Base-by-base conservation (phyloP, 2,329 filamentous ascomycete species). In the Lasiodiplodia theobromae region DNA sequence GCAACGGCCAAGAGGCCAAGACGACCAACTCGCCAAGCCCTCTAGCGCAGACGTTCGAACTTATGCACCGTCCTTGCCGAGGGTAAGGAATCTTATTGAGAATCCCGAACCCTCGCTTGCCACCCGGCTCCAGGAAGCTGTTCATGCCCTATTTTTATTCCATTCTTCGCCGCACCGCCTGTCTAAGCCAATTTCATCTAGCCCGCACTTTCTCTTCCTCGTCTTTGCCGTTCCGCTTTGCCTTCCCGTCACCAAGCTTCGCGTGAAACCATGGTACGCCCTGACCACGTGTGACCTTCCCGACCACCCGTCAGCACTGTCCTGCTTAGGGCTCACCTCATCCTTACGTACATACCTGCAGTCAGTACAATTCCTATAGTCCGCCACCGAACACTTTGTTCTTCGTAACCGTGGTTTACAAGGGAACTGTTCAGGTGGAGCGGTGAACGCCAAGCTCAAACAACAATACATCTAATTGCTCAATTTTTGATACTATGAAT, bases 31-130 rank as follows among this genome's bases (percentile, higher is more conserved):
- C 38, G 64, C 64, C 64, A 67, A 67, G 64, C 37, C 37, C 34
- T 34, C 64, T 67, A 67, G 64, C 64, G 64, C 31, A 67, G 64
- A 67, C 64, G 64, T 57, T 58, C 16, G 53, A 67, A 67, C 37
- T 67, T 67, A 67, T 67, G 64, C 64, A 67, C 8, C 52, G 11
- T n/a, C 34, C 25, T 52, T 37, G 10, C 21, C 31, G 53, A 14
- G 62, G 62, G 28, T 31, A 28, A 47, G 44, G 16, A 47, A 23
- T 21, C 23, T 34, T 34, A 28, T 14, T 23, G 4, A 14, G 14
- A 10, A 31, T 28, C 3, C 44, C 16, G 31, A 44, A 18, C 58
- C 58, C 58, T 62, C 49, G 58, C 58, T 51, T 62, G 58, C 37
- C 18, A 44, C 56, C 37, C 44, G 16, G n/a, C 6, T 21, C 44